Conservation (phyloP, 2,329 filamentous ascomycete species). For the Fusarium proliferatum region DNA sequence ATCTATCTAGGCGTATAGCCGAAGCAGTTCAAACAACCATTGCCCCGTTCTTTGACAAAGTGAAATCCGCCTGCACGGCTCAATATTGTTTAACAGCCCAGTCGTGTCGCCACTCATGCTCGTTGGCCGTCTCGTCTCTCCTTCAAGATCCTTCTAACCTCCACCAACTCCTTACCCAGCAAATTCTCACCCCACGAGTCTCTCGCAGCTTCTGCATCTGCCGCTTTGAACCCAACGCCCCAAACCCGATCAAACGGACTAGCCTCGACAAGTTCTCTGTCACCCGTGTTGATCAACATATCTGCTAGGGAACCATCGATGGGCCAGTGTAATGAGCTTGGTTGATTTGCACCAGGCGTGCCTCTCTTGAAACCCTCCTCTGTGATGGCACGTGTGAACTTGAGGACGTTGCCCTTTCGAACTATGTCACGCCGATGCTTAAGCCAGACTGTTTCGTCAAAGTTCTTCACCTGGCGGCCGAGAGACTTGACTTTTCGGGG, state of each 20-base stretch:
- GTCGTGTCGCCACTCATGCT: not conserved
- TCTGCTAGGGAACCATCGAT: conserved; percentile 56
- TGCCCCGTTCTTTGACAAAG: not conserved
- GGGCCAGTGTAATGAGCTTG: conserved; percentile 33
- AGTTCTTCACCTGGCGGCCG: conserved; percentile 65
- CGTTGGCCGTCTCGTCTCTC: conserved; percentile 47
- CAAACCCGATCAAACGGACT: conserved; percentile 71
- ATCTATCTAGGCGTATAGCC: conserved; percentile 19
- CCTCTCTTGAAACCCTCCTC: conserved; percentile 45
- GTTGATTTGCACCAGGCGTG: conserved; percentile 30
- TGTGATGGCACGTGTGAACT: conserved; percentile 63
- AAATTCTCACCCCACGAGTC: conserved; percentile 72
- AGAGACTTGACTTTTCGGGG: conserved; percentile 64
- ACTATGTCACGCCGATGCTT: conserved; percentile 65
- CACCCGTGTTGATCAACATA: conserved; percentile 67
- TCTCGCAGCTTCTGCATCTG: conserved; percentile 59
- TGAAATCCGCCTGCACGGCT: not conserved
- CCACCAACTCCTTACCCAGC: conserved; percentile 71
- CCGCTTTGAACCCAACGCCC: conserved; percentile 71
- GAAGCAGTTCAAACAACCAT: conserved; percentile 5
- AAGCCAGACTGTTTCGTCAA: conserved; percentile 64
- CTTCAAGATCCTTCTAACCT: conserved; percentile 64
- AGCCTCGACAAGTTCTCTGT: conserved; percentile 71
- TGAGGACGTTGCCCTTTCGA: conserved; percentile 65
- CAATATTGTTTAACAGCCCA: not conserved